Evolutionary conservation across 805 yeast genomes (phyloP).

Genomic region (Metschnikowia reukaufii): DNA sequence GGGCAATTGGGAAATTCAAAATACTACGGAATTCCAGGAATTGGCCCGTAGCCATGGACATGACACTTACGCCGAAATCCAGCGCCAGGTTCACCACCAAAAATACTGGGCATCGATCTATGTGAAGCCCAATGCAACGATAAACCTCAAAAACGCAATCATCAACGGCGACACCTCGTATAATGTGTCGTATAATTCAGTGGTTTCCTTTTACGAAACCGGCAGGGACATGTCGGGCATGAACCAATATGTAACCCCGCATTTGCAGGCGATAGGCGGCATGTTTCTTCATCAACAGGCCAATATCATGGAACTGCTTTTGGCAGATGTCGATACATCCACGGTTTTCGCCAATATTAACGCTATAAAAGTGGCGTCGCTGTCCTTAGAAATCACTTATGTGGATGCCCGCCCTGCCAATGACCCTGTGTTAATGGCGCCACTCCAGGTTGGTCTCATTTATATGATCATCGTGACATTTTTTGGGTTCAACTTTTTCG

Average conservation of each 20-base stretch:
- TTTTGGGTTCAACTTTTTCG: constrained; percentile 65
- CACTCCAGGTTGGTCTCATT: constrained; percentile 73
- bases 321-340: constrained; percentile 17
- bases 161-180: constrained; percentile 30
- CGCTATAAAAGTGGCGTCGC: constrained; percentile 25
- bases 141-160: constrained; percentile 41
- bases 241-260: constrained; percentile 41
- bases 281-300: constrained; percentile 29
- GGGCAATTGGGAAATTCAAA: constrained; percentile 40
- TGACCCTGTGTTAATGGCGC: constrained; percentile 57
- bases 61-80: constrained; percentile 37
- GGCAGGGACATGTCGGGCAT: constrained; percentile 61
- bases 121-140: constrained; percentile 49
- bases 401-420: constrained; percentile 52
- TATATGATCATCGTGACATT: constrained; percentile 70
- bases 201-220: constrained; percentile 54
- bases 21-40: constrained; percentile 28
- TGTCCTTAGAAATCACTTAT: constrained; percentile 34
- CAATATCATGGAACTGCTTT: constrained; percentile 20
- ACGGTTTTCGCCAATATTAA: constrained; percentile 14
- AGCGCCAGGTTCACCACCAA: constrained; percentile 50
- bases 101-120: constrained; percentile 64
- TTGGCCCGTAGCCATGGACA: constrained; percentile 28
- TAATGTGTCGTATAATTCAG: constrained; percentile 28
- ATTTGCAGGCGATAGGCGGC: constrained; percentile 37